A percentile compares a stretch with the other conserved stretches of the same genome.
These are phyloP conservation scores for Fusarium fujikuroi DNA, from an alignment of 2,329 filamentous ascomycete genomes.

Conservation along the genomic window DNA sequence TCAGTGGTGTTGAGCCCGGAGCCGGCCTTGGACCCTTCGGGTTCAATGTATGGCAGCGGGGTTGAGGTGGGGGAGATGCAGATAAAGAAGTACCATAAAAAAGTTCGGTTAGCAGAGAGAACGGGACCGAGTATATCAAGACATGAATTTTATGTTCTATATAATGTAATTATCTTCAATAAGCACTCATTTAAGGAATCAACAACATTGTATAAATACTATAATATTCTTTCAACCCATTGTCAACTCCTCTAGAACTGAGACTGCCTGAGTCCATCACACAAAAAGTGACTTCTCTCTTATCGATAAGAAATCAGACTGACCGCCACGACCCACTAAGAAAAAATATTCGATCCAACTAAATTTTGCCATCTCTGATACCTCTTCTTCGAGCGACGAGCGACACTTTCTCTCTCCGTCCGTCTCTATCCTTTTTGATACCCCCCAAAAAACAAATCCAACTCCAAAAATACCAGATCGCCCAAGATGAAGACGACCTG, in stretches of 20 bases:
- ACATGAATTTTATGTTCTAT: background rate
- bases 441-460: conserved; percentile 10
- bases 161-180: too few species aligned
- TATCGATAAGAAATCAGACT: conserved; percentile 28
- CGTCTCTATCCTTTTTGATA: conserved; percentile 7
- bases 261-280: conserved; percentile 1
- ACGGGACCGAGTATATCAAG: background rate
- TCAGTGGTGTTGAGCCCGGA: conserved; percentile 34
- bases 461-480: conserved; percentile 43
- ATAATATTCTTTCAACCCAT: background rate
- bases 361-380: conserved; percentile 40
- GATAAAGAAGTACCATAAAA: conserved; percentile 13
- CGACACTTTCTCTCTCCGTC: conserved; percentile 32
- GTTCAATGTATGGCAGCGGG: conserved; percentile 32
- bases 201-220: background rate
- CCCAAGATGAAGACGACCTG: conserved; percentile 70
- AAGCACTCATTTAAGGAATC: background rate
- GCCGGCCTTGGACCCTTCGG: conserved; percentile 21
- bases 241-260: background rate
- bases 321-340: conserved; percentile 43
- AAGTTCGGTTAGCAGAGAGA: background rate
- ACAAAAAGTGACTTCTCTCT: conserved; percentile 33
- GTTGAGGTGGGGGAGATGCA: conserved; percentile 36
- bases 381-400: conserved; percentile 27
- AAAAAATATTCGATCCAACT: conserved; percentile 50